Evolutionary conservation across 352 stramenopile genomes (phyloP).

Genomic region (Globisporangium splendens): DNA sequence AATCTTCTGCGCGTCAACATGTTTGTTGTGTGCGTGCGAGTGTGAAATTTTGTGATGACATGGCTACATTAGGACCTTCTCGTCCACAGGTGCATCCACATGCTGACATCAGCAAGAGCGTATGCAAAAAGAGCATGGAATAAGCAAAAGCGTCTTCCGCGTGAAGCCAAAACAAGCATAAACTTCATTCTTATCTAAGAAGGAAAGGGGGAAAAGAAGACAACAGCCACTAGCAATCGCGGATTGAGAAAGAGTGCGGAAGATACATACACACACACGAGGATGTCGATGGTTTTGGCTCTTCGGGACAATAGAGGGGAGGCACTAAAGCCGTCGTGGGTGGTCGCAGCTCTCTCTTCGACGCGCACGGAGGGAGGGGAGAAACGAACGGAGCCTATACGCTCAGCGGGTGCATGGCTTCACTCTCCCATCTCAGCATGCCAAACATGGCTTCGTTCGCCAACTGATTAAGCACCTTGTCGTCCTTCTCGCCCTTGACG

Average conservation of each 20-base stretch:
- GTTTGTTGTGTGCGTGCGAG: background rate
- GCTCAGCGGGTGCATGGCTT: constrained; percentile 77
- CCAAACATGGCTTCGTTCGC: constrained; percentile 85
- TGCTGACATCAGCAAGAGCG: background rate
- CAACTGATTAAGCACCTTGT: constrained; percentile 81
- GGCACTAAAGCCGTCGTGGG: too few species aligned
- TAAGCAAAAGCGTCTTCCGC: background rate
- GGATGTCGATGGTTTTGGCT: constrained; percentile 1
- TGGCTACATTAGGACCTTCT: background rate
- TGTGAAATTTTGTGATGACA: background rate
- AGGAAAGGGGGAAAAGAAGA: background rate
- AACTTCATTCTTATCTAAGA: constrained; percentile 1
- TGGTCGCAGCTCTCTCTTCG: too few species aligned
- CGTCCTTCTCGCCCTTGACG: constrained; percentile 79
- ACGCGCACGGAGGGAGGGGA: too few species aligned
- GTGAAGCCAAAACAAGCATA: constrained; percentile 1
- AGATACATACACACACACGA: constrained; percentile 5
- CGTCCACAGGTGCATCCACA: background rate
- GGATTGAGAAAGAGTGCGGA: background rate
- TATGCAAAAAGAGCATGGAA: background rate
- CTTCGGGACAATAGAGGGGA: constrained; percentile 4
- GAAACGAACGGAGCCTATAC: constrained; percentile 27
- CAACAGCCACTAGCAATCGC: background rate
- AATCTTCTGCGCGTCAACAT: background rate
- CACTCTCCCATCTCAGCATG: constrained; percentile 83